phyloP scores from a whole-genome alignment of 768 basidiomycete genomes.

The Lactarius tabidus region DNA sequence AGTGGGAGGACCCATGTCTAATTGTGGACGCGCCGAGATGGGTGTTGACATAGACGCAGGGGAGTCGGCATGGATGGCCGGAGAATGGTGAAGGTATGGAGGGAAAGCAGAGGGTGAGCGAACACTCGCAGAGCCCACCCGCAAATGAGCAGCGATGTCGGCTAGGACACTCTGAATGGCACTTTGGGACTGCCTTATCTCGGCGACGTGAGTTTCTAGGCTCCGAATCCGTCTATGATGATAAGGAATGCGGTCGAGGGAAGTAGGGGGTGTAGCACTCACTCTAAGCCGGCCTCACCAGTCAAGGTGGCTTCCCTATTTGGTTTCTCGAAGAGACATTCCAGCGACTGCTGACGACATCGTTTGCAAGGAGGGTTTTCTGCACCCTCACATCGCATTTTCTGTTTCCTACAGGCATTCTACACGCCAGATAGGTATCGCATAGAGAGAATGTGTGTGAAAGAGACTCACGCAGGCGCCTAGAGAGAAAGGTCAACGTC shows the following conservation, averaged over 20 bases:
- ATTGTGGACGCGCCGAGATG: slow-evolving; percentile 33
- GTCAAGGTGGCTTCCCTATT: slow-evolving; percentile 81
- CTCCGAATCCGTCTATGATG: slow-evolving; percentile 76
- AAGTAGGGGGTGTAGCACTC: slow-evolving; percentile 33
- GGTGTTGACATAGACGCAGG: slow-evolving; percentile 41
- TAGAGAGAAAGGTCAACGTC: slow-evolving; percentile 33
- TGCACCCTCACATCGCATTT: slow-evolving; percentile 96
- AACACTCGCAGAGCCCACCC: slow-evolving; percentile 46
- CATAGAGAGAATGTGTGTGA: not conserved
- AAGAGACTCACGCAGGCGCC: slow-evolving; percentile 68
- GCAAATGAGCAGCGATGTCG: slow-evolving; percentile 76
- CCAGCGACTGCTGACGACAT: slow-evolving; percentile 83
- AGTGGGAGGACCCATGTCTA: slow-evolving; percentile 29
- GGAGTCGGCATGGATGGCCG: slow-evolving; percentile 57
- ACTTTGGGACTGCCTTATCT: slow-evolving; percentile 68
- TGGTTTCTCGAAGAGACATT: slow-evolving; percentile 95
- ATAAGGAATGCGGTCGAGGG: not conserved
- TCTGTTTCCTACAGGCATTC: slow-evolving; percentile 96
- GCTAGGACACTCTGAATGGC: slow-evolving; percentile 75
- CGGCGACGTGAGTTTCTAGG: slow-evolving; percentile 81
- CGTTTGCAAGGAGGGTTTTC: slow-evolving; percentile 96
- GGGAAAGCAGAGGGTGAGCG: slow-evolving; percentile 66
- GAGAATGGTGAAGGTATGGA: slow-evolving; percentile 58
- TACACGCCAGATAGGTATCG: slow-evolving; percentile 32
- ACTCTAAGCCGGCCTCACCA: slow-evolving; percentile 89